Evolutionary conservation across 129 eudicot species (phyloP).

Genomic region (Centaurea solstitialis): DNA sequence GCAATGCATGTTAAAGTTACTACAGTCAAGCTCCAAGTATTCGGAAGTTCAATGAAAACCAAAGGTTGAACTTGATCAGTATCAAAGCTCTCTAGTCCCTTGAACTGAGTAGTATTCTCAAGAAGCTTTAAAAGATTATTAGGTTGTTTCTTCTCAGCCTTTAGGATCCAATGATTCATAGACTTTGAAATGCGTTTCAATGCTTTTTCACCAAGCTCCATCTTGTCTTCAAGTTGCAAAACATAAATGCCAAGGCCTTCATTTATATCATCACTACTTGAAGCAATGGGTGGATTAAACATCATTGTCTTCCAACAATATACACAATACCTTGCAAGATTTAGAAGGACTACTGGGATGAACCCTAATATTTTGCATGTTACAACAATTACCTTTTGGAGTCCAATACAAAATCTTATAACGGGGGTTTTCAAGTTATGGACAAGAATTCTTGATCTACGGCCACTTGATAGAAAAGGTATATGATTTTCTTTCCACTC

Average conservation of each 20-base stretch:
- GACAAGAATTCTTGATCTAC: neutral
- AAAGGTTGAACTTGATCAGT: no score
- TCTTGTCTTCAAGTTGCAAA: constrained; percentile 33
- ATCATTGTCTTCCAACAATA: neutral
- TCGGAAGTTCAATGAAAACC: no score
- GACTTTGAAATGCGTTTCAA: constrained; percentile 9
- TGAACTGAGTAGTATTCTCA: no score
- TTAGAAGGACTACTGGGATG: neutral
- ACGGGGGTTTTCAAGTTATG: neutral
- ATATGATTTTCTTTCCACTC: neutral
- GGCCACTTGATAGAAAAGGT: neutral
- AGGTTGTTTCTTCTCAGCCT: neutral
- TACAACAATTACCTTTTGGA: neutral
- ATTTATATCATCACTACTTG: neutral
- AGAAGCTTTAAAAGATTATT: neutral
- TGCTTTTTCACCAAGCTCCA: neutral
- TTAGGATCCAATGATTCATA: neutral
- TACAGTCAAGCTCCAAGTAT: constrained; percentile 13
- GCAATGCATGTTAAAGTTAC: constrained; percentile 34
- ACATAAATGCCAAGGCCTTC: neutral
- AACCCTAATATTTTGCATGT: neutral
- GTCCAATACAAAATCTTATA: no score
- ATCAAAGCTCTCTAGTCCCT: no score
- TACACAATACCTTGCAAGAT: neutral
- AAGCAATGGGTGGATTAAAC: no score